Conservation (phyloP, 192 early-diverging fungal genomes). For the Rhizoclosmatium globosum region DNA sequence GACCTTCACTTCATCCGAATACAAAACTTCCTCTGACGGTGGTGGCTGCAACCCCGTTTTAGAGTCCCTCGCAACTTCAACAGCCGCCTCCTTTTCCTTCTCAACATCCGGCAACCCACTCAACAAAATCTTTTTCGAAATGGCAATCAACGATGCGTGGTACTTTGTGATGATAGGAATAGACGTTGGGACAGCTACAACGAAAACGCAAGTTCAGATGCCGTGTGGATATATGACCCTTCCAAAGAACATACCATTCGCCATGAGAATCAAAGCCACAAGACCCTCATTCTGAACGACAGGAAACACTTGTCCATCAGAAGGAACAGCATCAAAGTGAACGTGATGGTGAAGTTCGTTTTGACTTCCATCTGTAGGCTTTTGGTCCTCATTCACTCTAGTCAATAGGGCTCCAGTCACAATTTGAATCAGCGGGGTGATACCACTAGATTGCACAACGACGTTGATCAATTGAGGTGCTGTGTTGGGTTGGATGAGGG, state of each 20-base stretch:
- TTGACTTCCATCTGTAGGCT: background rate
- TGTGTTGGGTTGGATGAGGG: background rate
- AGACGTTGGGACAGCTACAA: conserved; percentile 42
- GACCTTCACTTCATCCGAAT: conserved; percentile 52
- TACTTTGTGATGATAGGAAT: conserved; percentile 43
- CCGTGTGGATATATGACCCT: background rate
- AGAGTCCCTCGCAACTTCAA: background rate
- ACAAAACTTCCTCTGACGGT: conserved; percentile 25
- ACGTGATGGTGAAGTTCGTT: conserved; percentile 52
- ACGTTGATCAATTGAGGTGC: conserved; percentile 41
- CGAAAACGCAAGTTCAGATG: background rate
- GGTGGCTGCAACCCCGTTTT: background rate
- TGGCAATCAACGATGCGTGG: conserved; percentile 44
- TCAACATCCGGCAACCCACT: conserved; percentile 41
- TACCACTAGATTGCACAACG: conserved; percentile 50
- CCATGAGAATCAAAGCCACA: conserved; percentile 54
- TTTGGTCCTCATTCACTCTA: conserved; percentile 12
- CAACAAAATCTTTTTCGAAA: conserved; percentile 44
- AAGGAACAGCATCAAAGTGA: conserved; percentile 63
- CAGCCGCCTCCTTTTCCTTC: background rate
- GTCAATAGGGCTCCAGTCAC: conserved; percentile 60
- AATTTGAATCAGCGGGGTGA: conserved; percentile 56
- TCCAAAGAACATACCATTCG: conserved; percentile 37
- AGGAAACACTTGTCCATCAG: conserved; percentile 57
- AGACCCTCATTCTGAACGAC: conserved; percentile 64